Conservation (phyloP, 202 grass and related monocot genomes). For the Digitaria exilis region DNA sequence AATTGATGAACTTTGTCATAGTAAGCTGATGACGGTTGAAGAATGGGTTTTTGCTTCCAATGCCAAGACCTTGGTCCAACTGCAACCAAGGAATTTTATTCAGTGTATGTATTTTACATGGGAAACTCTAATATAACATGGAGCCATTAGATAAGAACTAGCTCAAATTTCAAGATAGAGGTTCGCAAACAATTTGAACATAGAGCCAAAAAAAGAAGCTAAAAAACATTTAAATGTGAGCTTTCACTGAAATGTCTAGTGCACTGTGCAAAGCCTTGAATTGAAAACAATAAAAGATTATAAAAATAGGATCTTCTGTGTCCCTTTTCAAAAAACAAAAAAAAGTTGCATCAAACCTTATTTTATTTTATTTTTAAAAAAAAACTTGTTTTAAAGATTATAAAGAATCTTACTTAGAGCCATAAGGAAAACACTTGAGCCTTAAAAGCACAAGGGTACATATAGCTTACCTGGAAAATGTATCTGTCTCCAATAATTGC, state of each 20-base stretch:
- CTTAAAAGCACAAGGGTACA: constrained; percentile 32
- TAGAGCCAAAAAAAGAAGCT: background rate
- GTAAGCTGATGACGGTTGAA: constrained; percentile 97
- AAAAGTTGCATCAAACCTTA: background rate
- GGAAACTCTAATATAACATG: background rate
- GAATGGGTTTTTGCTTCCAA: constrained; percentile 90
- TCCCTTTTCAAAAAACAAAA: constrained; percentile 5
- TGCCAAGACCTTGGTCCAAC: constrained; percentile 96
- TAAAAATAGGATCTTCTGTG: background rate
- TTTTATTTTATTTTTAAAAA: no score
- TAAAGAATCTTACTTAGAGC: constrained; percentile 9
- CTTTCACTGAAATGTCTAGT: background rate
- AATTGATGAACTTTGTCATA: constrained; percentile 79
- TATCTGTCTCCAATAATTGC: constrained; percentile 81
- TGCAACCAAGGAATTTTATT: no score
- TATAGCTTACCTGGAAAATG: constrained; percentile 79
- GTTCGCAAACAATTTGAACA: constrained; percentile 3
- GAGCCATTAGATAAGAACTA: constrained; percentile 11
- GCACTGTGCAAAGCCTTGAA: background rate
- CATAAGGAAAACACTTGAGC: constrained; percentile 17
- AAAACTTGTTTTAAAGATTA: no score
- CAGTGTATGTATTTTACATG: background rate
- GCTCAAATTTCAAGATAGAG: background rate
- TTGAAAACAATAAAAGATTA: constrained; percentile 24
- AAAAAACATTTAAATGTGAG: background rate